A percentile compares a stretch with the other conserved stretches of the same genome.
These are phyloP conservation scores for Mycena polygramma DNA, from an alignment of 768 basidiomycete species.

Conservation along the genomic window DNA sequence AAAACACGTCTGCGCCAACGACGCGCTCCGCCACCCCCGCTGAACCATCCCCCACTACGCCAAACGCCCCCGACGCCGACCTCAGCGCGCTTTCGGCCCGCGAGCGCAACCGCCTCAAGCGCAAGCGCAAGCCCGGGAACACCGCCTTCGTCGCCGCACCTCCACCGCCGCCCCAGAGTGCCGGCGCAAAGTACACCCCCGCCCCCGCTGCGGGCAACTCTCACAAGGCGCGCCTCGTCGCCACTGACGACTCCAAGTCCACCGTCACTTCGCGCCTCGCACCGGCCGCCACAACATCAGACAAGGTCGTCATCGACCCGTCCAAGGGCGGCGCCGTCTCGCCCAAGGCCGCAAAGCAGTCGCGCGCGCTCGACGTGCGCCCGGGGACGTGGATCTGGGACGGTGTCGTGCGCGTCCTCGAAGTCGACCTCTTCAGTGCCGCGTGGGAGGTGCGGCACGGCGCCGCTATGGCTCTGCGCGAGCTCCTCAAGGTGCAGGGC, in stretches of 20 bases:
- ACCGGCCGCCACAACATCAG: slow-evolving; percentile 62
- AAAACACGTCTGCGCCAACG: slow-evolving; percentile 55
- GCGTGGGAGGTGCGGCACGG: slow-evolving; percentile 97
- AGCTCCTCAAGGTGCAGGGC: slow-evolving; percentile 88
- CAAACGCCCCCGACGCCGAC: slow-evolving; percentile 61
- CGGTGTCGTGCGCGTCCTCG: slow-evolving; percentile 81
- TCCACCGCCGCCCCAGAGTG: slow-evolving; percentile 72
- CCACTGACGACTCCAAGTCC: slow-evolving; percentile 65
- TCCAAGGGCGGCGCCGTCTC: slow-evolving; percentile 88
- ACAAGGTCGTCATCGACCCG: slow-evolving; percentile 84
- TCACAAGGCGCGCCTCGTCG: slow-evolving; percentile 83
- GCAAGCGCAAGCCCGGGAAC: slow-evolving; percentile 92
- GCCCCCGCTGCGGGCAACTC: slow-evolving; percentile 65
- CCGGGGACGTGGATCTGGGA: slow-evolving; percentile 90
- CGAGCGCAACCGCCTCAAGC: slow-evolving; percentile 93
- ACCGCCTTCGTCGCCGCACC: slow-evolving; percentile 84
- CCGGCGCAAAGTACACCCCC: slow-evolving; percentile 73
- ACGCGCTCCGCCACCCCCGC: slow-evolving; percentile 64
- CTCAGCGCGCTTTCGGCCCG: slow-evolving; percentile 82
- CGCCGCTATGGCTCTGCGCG: slow-evolving; percentile 90
- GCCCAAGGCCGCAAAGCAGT: slow-evolving; percentile 81
- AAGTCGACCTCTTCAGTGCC: slow-evolving; percentile 86
- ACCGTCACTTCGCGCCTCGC: slow-evolving; percentile 66
- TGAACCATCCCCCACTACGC: slow-evolving; percentile 65
- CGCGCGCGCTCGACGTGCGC: slow-evolving; percentile 81